Evolutionary conservation across 768 basidiomycete species (phyloP).

Genomic region (Tulasnella calospora): DNA sequence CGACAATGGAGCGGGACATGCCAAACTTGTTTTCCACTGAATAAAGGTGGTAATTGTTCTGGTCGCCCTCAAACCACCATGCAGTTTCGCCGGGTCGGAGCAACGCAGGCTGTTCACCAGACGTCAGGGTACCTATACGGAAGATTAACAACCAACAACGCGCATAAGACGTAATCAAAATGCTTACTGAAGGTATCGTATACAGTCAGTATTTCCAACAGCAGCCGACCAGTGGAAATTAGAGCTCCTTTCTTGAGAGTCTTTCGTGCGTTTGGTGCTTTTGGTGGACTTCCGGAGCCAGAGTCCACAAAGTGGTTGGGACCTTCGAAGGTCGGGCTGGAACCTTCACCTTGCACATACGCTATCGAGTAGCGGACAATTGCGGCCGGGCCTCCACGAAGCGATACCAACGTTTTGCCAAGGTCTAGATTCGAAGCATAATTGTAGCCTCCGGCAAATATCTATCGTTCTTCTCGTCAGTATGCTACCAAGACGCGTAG

Average conservation of each 20-base stretch:
- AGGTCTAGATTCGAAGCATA: slow-evolving; percentile 41
- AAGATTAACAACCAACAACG: neutral
- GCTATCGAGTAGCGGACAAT: slow-evolving; percentile 34
- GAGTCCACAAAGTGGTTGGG: slow-evolving; percentile 22
- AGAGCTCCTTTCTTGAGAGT: slow-evolving; percentile 15
- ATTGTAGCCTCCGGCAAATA: slow-evolving; percentile 42
- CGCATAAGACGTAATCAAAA: slow-evolving; percentile 24
- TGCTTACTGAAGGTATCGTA: slow-evolving; percentile 42
- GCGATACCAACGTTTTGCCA: slow-evolving; percentile 40
- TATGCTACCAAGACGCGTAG: slow-evolving; percentile 19
- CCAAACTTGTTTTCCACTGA: slow-evolving; percentile 48
- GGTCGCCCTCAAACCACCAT: slow-evolving; percentile 42
- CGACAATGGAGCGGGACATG: slow-evolving; percentile 34
- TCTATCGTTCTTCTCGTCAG: slow-evolving; percentile 36
- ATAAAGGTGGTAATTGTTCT: slow-evolving; percentile 39
- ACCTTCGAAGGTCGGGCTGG: slow-evolving; percentile 27
- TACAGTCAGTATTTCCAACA: slow-evolving; percentile 44
- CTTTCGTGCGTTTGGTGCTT: neutral
- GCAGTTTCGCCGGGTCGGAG: slow-evolving; percentile 37
- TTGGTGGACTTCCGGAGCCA: slow-evolving; percentile 5
- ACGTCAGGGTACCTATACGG: slow-evolving; percentile 39
- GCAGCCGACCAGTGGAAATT: slow-evolving; percentile 37
- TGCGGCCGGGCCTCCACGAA: slow-evolving; percentile 44
- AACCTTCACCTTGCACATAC: slow-evolving; percentile 31
- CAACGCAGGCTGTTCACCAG: slow-evolving; percentile 38